Conservation (phyloP, 176 grass and related monocot species). For the Panicum miliaceum region DNA sequence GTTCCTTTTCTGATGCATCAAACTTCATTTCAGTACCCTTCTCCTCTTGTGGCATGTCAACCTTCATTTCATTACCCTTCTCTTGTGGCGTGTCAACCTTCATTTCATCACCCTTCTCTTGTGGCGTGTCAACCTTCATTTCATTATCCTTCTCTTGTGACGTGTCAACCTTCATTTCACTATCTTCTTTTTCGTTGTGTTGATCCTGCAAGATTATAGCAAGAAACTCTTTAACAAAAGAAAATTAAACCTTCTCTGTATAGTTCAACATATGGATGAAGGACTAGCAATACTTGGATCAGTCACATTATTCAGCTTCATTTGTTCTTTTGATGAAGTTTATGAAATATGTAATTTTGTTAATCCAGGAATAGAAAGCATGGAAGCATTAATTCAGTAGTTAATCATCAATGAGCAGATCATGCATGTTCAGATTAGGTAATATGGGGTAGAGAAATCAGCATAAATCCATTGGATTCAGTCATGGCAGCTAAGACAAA, state of each 20-base stretch:
- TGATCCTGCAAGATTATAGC: conserved; percentile 43
- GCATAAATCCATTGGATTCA: not conserved
- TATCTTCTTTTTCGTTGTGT: conserved; percentile 44
- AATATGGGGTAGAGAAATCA: not conserved
- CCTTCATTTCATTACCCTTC: conserved; percentile 13
- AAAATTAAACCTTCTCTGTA: not conserved
- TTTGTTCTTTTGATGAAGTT: not conserved
- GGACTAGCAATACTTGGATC: not conserved
- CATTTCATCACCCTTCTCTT: conserved; percentile 21
- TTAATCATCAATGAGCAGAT: not conserved
- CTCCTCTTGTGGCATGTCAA: conserved; percentile 15
- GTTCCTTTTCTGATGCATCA: conserved; percentile 43
- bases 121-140: not conserved
- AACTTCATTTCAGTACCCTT: conserved; percentile 39
- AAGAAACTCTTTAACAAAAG: conserved; percentile 8
- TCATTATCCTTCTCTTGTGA: conserved; percentile 11
- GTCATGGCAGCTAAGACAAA: not conserved
- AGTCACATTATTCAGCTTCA: not conserved
- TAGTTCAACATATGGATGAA: not conserved
- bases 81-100: conserved; percentile 19
- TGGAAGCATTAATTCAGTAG: not conserved
- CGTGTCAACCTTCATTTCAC: not conserved
- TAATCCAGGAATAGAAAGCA: not conserved
- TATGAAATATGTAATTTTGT: not conserved
- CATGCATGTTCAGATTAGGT: conserved; percentile 6